Evolutionary conservation across 1,284 basidiomycete genomes (phyloP), one percentile per base, ranked within the genome.

Genomic region (Moesziomyces antarcticus): DNA sequence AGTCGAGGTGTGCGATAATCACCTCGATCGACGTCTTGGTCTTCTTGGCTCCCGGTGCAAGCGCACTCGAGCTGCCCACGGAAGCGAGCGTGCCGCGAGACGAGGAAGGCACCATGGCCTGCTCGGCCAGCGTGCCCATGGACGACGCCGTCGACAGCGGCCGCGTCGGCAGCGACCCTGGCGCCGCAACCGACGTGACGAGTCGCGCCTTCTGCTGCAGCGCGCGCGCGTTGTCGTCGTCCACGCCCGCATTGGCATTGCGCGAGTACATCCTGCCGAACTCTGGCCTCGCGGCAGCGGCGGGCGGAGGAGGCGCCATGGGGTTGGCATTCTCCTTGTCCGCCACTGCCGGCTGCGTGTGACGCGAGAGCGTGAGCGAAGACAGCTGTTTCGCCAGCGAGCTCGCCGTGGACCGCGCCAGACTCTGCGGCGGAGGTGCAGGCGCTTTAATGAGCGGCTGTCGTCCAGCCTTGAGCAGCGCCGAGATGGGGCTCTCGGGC

Each of bases 401-500:
- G 24, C 63, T 69, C 7, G 67, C 63, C n/a, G 58, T 51, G 10
- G 47, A 43, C 8, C 73, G 43, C 3, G 63, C 58, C 21, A 69
- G 56, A 9, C 50, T 57, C 46, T 63, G 73, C 24, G 59, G 61
- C n/a, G 56, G 60, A 5, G 45, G 64, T 16, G 60, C 49, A 8
- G 70, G 61, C 14, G 73, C 77, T 64, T 80, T 82, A 61, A 81
- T 60, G 3, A 82, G 61, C 24, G 81, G 79, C 57, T 81, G 79
- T 25, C 77, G 60, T 44, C 80, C 77, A 16, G 79, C 78, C 80
- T 86, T 85, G 79, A 99, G 89, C 54, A 99, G 87, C 6, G 93
- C 93, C 21, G 93, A 93, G 66, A 99, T 96, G 0, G 97, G 96
- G 73, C 91, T 93, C 52, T 93, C 94, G 5, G 96, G 97, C 82